Base-by-base conservation (phyloP, 495 filamentous ascomycete species). In the Umbilicaria muhlenbergii region DNA sequence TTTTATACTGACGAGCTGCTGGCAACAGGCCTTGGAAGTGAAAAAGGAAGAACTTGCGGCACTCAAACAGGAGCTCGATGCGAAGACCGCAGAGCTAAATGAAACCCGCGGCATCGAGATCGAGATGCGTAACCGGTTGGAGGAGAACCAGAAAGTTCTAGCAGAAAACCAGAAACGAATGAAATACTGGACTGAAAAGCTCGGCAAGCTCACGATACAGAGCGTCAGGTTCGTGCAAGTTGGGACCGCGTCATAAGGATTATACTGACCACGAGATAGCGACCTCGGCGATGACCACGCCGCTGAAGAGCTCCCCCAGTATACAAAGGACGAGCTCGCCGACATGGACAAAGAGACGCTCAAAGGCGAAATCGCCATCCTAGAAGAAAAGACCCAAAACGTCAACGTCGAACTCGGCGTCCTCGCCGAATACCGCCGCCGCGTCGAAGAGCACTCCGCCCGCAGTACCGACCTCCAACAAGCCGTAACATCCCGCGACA, bases 91-190 rank as follows among this genome's bases (percentile, higher is more conserved):
- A 3, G 86, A 92, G 49, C 67, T 96, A 34, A 96, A 96, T 56
- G 83, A 83, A 56, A 93, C 79, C 3, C 77, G 91, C 0, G 88
- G 84, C 3, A 70, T 80, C 13, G 92, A 96, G 62, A 94, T 98
- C 47, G 91, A 96, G 59, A 95, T 95, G 86, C 84, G 86, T 41
- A 95, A 95, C 60, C 91, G 93, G 60, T 76, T 96, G 14, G 86
- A 96, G 54, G 88, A 96, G 58, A 88, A 86, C 62, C 85, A 94
- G 50, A 98, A 95, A 61, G 74, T 79, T 11, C 72, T 94, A 17
- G 56, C 63, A 7, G 91, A 98, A 48, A 89, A 91, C 61, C 81
- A 94, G 57, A 88, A 85, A 62, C 76, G 83, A 14, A 66, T 81
- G 13, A 70, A 67, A 21, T 83, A 93, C 65, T 95, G 86, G 86